A percentile compares a stretch with the other conserved stretches of the same genome.
Evolutionary conservation across 352 stramenopile species (phyloP).

Genomic region (Globisporangium sylvaticum): DNA sequence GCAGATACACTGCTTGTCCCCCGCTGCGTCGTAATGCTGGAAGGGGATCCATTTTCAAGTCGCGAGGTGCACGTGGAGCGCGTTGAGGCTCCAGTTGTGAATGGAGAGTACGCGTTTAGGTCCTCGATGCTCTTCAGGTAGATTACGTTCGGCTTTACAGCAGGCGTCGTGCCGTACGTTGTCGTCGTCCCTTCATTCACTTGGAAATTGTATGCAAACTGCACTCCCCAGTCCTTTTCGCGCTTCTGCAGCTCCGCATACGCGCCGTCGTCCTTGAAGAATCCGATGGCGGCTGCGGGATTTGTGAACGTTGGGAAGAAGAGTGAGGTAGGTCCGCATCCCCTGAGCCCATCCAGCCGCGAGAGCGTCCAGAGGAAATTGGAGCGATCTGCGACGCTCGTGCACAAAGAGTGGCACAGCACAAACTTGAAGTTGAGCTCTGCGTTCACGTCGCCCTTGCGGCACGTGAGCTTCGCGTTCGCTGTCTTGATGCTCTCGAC

Average conservation of each 20-base stretch:
- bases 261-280: constrained; percentile 11
- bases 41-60: constrained; percentile 17
- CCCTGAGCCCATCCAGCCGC: constrained; percentile 1
- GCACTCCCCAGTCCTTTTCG: not conserved
- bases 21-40: not conserved
- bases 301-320: not conserved
- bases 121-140: constrained; percentile 10
- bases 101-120: not conserved
- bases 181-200: constrained; percentile 5
- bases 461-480: constrained; percentile 5
- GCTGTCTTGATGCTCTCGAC: not conserved
- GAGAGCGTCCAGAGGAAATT: not conserved
- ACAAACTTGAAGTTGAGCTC: constrained; percentile 15
- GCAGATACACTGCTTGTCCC: constrained; percentile 13
- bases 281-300: not conserved
- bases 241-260: constrained; percentile 6
- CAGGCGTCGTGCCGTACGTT: not conserved
- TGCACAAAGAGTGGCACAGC: not conserved
- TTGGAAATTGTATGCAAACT: constrained; percentile 16
- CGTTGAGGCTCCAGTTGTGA: not conserved
- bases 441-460: constrained; percentile 4
- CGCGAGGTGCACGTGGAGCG: constrained; percentile 10
- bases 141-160: constrained; percentile 6
- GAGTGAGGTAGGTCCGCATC: not conserved
- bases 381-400: not conserved